Base-by-base conservation (phyloP, 2,329 filamentous ascomycete species). In the Sporothrix curviconia region DNA sequence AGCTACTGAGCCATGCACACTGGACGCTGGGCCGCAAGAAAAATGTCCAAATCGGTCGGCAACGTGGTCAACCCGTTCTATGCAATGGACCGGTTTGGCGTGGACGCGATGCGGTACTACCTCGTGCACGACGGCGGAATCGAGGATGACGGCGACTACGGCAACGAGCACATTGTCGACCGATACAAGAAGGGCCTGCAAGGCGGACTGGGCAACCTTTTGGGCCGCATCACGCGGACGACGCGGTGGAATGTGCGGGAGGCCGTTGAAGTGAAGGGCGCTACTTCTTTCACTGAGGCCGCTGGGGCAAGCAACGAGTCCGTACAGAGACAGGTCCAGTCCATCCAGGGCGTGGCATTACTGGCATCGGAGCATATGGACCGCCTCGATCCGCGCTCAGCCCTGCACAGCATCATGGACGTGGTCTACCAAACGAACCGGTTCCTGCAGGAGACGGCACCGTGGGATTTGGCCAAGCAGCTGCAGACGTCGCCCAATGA, bases 61-160 rank as follows among this genome's bases (percentile, higher is more conserved):
- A 96, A 96, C 69, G 92, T 95, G 1, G 92, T 99, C 43, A 94
- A 96, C 67, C 94, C 94, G 0, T 91, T 95, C 68, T 90, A 90
- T 64, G 94, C 94, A 12, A 81, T 97, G 49, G 86, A 96, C 62
- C 83, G 92, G 7, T 99, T 91, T 72, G 91, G 90, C 2, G 77
- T 91, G 4, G 95, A 99, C 69, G 80, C 85, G 1, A 84, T 99
- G 79, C 86, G 94, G 9, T 97, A 89, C 72, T 99, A 92, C 70
- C 81, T 99, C 62, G 82, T 90, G 62, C 82, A 87, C 60, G 86
- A 92, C 60, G 92, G 90, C 42, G 88, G 85, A 22, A 82, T 96
- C 34, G 74, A 75, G 14, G 77, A 89, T 57, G 94, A 99, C 68
- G 81, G 90, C 30, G 85, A 91, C 69, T 99, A 97, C 67, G 86